Base-by-base conservation (phyloP, 208 protist genomes). In the Acanthamoeba healyi region DNA sequence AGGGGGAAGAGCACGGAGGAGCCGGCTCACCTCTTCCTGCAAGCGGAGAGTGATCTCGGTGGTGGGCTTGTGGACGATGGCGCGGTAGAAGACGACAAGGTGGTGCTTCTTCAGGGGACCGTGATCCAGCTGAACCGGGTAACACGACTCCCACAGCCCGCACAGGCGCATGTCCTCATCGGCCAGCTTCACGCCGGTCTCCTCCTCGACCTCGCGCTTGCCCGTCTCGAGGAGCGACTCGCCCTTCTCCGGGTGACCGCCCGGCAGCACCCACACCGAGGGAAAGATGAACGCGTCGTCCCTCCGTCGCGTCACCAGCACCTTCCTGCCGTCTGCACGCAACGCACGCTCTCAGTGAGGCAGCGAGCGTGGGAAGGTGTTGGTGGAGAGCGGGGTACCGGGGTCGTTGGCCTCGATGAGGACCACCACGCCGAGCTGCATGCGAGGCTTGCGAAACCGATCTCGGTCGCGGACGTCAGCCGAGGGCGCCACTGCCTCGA, bases 231-330 rank as follows among this genome's bases (percentile, higher is more conserved):
- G 24, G 34, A 95, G 44, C 9, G 65, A 46, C 42, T 95, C 94
- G 17, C 84, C 63, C 42, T 88, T 77, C 44, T 95, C 94, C 36
- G 94, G 92, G 65, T 95, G 94, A 24, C 94, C 94, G 61, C 94
- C 94, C 15, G 94, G 94, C 29, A 88, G 36, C 10, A 95, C 94
- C 94, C 94, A 95, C 26, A 88, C 17, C 17, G 46, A 49, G 5
- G 94, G 95, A 2, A 96, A 96, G 38, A 95, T 94, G 38, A 65
- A 44, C 5, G 61, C 38, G 84, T 58, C 49, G 19, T 91, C 24
- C 12, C 56, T 2, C 12, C 90, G 56, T 6, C 77, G 40, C 1
- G 72, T 56, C 56, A 61, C 65, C 65, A 74, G 65, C 65, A 74
- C 65, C 36, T 74, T 74, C 9, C 5, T 12, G 3, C 65, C 65